These are phyloP conservation scores for Phytophthora pisi DNA, from an alignment of 352 stramenopile genomes.

Conservation along the genomic window DNA sequence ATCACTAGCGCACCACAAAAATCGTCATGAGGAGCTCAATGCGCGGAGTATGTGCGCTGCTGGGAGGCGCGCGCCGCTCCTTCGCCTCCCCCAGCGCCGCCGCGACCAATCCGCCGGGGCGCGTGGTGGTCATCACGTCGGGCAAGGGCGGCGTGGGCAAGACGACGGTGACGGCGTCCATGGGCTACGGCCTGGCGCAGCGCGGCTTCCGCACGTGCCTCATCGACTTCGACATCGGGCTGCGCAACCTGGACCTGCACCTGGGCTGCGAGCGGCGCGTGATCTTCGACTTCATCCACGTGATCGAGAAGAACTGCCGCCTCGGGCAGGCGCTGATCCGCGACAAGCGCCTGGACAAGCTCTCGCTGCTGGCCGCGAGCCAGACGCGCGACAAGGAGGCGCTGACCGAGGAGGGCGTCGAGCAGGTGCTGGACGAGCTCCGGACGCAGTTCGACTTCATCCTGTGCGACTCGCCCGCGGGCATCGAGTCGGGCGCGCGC, in stretches of 20 bases:
- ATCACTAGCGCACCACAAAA: neutral
- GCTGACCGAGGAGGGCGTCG: conserved; percentile 90
- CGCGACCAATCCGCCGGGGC: conserved; percentile 36
- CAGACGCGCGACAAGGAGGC: conserved; percentile 92
- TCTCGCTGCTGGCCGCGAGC: conserved; percentile 89
- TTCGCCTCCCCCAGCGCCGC: conserved; percentile 1
- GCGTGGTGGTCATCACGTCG: conserved; percentile 91
- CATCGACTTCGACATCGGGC: conserved; percentile 95
- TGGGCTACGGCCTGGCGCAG: conserved; percentile 84
- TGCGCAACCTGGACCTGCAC: conserved; percentile 94
- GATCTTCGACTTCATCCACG: conserved; percentile 96
- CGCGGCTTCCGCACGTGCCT: conserved; percentile 90
- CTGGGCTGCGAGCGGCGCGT: conserved; percentile 91
- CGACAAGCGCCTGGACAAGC: conserved; percentile 86
- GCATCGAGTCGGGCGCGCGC: conserved; percentile 89
- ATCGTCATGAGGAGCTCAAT: conserved; percentile 17
- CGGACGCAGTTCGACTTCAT: conserved; percentile 90
- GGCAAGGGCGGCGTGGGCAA: conserved; percentile 94
- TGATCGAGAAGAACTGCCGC: conserved; percentile 91
- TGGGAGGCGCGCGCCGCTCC: conserved; percentile 10
- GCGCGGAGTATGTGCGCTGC: conserved; percentile 15
- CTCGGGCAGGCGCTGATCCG: conserved; percentile 91
- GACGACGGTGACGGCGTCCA: conserved; percentile 90
- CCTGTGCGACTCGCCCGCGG: conserved; percentile 89
- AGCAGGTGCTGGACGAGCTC: conserved; percentile 84